Evolutionary conservation across 2,329 filamentous ascomycete species (phyloP).

Genomic region (Aspergillus sp.): DNA sequence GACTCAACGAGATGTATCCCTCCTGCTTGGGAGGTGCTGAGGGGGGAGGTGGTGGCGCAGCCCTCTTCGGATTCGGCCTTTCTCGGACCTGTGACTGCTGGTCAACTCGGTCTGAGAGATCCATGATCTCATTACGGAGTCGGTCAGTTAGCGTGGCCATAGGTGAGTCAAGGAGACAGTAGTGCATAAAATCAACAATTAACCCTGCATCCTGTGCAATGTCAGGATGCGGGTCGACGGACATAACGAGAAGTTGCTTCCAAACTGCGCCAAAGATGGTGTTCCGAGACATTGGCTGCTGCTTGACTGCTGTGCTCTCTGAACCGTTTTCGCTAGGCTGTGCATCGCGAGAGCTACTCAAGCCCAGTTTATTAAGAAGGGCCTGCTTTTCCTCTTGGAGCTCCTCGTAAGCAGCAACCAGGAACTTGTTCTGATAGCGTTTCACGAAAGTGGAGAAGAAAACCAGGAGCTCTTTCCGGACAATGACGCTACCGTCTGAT

Average conservation of each 20-base stretch:
- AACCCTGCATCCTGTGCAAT: constrained; percentile 80
- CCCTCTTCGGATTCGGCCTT: constrained; percentile 34
- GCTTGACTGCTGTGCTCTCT: constrained; percentile 26
- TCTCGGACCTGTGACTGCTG: constrained; percentile 42
- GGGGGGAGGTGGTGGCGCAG: constrained; percentile 46
- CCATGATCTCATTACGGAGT: constrained; percentile 66
- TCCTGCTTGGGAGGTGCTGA: constrained; percentile 55
- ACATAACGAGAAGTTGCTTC: constrained; percentile 88
- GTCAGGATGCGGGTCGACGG: constrained; percentile 91
- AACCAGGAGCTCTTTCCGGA: constrained; percentile 87
- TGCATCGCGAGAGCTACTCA: constrained; percentile 22
- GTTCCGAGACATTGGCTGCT: constrained; percentile 64
- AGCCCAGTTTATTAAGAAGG: constrained; percentile 53
- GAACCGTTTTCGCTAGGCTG: constrained; percentile 17
- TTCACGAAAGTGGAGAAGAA: constrained; percentile 91
- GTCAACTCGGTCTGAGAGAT: constrained; percentile 32
- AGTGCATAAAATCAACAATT: constrained; percentile 84
- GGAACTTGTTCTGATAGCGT: constrained; percentile 87
- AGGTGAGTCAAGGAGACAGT: constrained; percentile 73
- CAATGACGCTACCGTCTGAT: constrained; percentile 89
- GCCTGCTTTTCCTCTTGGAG: constrained; percentile 79
- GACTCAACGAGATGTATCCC: constrained; percentile 60
- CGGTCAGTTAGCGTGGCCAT: constrained; percentile 69
- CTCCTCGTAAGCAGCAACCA: constrained; percentile 90
- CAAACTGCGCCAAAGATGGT: constrained; percentile 92